Evolutionary conservation across 73 alveolate genomes (phyloP).

Genomic region (Effrenium voratum): DNA sequence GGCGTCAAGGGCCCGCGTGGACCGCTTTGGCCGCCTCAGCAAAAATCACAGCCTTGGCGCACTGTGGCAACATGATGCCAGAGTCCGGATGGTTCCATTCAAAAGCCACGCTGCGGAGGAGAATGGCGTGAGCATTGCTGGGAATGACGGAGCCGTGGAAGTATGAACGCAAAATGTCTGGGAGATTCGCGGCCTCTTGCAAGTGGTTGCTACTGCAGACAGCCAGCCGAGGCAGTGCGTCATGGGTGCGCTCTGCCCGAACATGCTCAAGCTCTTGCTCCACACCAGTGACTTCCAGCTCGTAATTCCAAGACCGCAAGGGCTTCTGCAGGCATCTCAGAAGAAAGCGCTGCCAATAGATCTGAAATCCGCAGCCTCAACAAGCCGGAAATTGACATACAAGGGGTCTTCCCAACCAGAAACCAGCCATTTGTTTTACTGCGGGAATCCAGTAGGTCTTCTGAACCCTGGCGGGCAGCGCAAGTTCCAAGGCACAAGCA

Average conservation of each 20-base stretch:
- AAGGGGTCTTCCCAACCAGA: not conserved
- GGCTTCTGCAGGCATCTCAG: not conserved
- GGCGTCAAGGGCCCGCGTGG: not conserved
- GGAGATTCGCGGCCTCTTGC: not conserved
- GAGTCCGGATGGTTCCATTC: not conserved
- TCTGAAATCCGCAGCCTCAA: not conserved
- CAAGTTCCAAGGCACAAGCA: not conserved
- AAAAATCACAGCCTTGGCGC: not conserved
- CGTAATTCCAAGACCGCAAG: too few relatives aligned
- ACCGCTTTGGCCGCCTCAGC: too few relatives aligned
- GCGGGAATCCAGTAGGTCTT: too few relatives aligned
- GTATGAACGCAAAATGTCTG: not conserved
- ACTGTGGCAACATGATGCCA: not conserved
- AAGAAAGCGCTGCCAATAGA: not conserved
- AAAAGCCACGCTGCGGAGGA: not conserved
- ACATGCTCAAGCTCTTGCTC: too few relatives aligned
- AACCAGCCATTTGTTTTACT: not conserved
- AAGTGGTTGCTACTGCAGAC: too few relatives aligned
- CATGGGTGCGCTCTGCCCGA: too few relatives aligned
- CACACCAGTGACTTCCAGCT: too few relatives aligned
- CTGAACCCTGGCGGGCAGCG: not conserved
- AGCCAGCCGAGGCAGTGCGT: too few relatives aligned
- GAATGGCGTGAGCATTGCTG: not conserved
- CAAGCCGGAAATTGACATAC: not conserved
- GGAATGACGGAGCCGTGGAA: not conserved